phyloP scores from a whole-genome alignment of 768 basidiomycete genomes.

The Naganishia kalamii region DNA sequence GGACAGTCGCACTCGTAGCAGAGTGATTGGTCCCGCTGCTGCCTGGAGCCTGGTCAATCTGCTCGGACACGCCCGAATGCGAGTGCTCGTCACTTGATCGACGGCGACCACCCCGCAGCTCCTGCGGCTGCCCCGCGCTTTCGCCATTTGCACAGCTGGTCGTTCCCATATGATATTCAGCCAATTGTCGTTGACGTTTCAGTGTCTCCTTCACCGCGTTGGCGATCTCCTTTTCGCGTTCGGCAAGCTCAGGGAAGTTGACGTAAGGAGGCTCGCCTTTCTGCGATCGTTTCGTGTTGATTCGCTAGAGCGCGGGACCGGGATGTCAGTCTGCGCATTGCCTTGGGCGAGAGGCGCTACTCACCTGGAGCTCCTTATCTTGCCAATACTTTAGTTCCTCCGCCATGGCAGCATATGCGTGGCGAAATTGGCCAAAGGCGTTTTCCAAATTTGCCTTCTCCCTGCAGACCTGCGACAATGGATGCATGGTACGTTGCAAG shows the following conservation, averaged over 20 bases:
- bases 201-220: neutral
- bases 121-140: neutral
- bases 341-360: neutral
- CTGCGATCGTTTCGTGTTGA: neutral
- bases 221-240: neutral
- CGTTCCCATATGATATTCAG: neutral
- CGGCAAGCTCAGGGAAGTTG: neutral
- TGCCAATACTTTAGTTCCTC: neutral
- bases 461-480: neutral
- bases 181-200: neutral
- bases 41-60: neutral
- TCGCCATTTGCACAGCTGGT: neutral
- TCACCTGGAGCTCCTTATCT: neutral
- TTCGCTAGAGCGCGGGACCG: neutral
- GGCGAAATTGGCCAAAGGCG: neutral
- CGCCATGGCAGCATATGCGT: neutral
- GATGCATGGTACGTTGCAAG: neutral
- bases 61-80: neutral
- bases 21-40: neutral
- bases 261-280: neutral
- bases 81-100: neutral
- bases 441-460: neutral
- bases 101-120: neutral
- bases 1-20: neutral
- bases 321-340: neutral